Conservation (phyloP, 352 stramenopile genomes). For the Aphanomyces invadans region DNA sequence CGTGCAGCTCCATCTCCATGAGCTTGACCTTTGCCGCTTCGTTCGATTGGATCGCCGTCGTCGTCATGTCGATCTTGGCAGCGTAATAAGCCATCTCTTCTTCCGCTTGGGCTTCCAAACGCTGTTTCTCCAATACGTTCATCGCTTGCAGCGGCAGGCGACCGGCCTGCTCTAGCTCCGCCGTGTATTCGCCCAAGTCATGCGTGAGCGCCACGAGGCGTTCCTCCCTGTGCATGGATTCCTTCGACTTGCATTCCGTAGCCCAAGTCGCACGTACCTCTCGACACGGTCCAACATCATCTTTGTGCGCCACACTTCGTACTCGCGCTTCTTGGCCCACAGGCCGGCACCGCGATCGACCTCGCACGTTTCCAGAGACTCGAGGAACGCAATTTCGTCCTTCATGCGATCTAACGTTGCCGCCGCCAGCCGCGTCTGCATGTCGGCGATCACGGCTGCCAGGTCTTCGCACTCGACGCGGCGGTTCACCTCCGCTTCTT, state of each 20-base stretch:
- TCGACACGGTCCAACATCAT: constrained; percentile 17
- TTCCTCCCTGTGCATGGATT: too few species aligned
- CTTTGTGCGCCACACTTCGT: constrained; percentile 21
- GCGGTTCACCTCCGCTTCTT: neutral
- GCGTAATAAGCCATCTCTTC: constrained; percentile 17
- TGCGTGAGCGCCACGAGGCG: constrained; percentile 40
- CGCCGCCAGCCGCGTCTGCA: neutral
- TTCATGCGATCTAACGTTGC: neutral
- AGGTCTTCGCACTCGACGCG: neutral
- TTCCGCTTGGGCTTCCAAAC: constrained; percentile 35
- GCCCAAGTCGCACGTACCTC: neutral
- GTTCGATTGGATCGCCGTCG: constrained; percentile 30
- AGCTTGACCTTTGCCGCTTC: constrained; percentile 37
- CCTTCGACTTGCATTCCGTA: too few species aligned
- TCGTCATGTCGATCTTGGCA: constrained; percentile 29
- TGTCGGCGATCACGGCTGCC: neutral
- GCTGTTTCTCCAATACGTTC: constrained; percentile 41
- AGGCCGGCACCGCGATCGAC: constrained; percentile 7
- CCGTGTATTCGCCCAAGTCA: constrained; percentile 33
- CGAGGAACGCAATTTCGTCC: neutral
- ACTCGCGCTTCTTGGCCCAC: constrained; percentile 19
- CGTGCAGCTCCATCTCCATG: constrained; percentile 39
- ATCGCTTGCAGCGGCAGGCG: constrained; percentile 43
- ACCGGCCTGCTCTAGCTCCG: constrained; percentile 37
- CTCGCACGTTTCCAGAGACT: constrained; percentile 1